A percentile compares a stretch with the other conserved stretches of the same genome.
phyloP scores from a whole-genome alignment of 768 basidiomycete genomes.

The Pleurotus giganteus region DNA sequence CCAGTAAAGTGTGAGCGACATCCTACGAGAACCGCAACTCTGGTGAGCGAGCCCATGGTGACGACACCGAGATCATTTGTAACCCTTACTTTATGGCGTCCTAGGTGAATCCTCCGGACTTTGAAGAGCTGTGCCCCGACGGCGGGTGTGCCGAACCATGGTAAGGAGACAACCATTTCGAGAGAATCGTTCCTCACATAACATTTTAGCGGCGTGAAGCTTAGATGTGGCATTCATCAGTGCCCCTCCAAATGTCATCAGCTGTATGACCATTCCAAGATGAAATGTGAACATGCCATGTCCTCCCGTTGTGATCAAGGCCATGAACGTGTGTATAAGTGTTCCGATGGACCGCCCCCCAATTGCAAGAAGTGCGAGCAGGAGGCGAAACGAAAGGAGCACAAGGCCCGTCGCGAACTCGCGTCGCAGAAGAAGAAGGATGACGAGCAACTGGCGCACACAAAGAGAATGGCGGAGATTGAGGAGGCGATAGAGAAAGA shows the following conservation, averaged over 20 bases:
- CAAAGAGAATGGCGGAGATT: slow-evolving; percentile 31
- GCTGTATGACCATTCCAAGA: slow-evolving; percentile 50
- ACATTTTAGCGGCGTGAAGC: slow-evolving; percentile 36
- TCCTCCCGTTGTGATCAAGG: slow-evolving; percentile 37
- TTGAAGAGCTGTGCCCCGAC: slow-evolving; percentile 51
- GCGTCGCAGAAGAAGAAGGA: slow-evolving; percentile 44
- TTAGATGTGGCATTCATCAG: slow-evolving; percentile 50
- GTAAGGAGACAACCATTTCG: slow-evolving; percentile 31
- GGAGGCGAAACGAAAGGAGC: slow-evolving; percentile 24
- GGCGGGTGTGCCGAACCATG: slow-evolving; percentile 64
- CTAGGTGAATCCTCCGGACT: slow-evolving; percentile 33
- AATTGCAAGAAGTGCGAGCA: slow-evolving; percentile 49
- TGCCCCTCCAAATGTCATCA: slow-evolving; percentile 67
- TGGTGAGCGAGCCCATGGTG: slow-evolving; percentile 26
- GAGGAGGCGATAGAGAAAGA: slow-evolving; percentile 42
- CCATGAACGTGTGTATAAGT: slow-evolving; percentile 44
- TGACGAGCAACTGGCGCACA: slow-evolving; percentile 40
- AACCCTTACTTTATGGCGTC: not conserved
- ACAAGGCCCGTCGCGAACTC: slow-evolving; percentile 34
- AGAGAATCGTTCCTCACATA: not conserved
- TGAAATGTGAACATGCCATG: slow-evolving; percentile 41
- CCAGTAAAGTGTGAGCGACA: slow-evolving; percentile 61
- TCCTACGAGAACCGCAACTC: slow-evolving; percentile 32
- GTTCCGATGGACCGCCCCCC: slow-evolving; percentile 33
- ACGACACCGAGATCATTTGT: not conserved